Evolutionary conservation across 805 yeast species (phyloP).

Genomic region (Geotrichum ghanense): DNA sequence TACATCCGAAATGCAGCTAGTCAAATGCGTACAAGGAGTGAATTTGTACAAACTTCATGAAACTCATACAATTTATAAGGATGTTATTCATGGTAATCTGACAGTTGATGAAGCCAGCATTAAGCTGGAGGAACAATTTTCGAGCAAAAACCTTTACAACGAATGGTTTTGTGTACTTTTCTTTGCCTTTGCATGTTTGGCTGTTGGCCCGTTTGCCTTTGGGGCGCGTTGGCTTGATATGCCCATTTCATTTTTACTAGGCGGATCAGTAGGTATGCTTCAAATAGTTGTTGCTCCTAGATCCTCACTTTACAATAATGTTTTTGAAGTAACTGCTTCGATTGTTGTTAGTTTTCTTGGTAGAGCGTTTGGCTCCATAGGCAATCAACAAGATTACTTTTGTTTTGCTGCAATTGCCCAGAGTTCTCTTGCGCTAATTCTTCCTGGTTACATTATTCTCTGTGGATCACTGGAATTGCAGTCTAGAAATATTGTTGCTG

Average conservation of each 20-base stretch:
- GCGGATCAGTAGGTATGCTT: constrained; percentile 69
- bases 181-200: constrained; percentile 70
- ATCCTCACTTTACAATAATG: constrained; percentile 74
- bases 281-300: constrained; percentile 74
- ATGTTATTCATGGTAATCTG: constrained; percentile 77
- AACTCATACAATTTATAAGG: constrained; percentile 74
- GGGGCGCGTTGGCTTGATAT: constrained; percentile 82
- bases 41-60: constrained; percentile 71
- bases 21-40: constrained; percentile 81
- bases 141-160: constrained; percentile 49
- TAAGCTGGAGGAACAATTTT: constrained; percentile 56
- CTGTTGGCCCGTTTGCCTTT: constrained; percentile 84
- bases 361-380: constrained; percentile 79
- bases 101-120: constrained; percentile 81
- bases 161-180: constrained; percentile 69
- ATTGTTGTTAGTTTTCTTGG: constrained; percentile 80
- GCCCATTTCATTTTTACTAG: constrained; percentile 74
- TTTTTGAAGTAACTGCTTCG: constrained; percentile 87
- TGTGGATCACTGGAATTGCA: constrained; percentile 90
- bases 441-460: constrained; percentile 88
- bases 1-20: constrained; percentile 87
- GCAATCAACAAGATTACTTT: constrained; percentile 34
- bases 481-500: constrained; percentile 82
- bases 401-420: constrained; percentile 87
- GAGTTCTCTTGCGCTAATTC: constrained; percentile 79